phyloP scores from a whole-genome alignment of 352 stramenopile species.

The Globisporangium paroecandrum region DNA sequence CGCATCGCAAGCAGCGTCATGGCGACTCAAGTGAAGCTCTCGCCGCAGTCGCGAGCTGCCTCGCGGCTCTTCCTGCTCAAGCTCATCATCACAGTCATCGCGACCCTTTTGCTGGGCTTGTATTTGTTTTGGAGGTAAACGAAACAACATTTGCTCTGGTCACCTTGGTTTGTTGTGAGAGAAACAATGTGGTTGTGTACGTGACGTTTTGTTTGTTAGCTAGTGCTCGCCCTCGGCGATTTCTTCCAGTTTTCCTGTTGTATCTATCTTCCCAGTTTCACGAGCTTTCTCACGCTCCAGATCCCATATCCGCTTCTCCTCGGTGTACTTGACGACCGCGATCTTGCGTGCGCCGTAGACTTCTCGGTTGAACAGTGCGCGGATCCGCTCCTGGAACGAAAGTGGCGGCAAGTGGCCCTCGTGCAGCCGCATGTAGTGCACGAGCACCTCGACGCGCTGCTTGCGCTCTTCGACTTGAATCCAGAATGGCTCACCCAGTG shows the following conservation, averaged over 20 bases:
- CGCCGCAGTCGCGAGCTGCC: constrained; percentile 34
- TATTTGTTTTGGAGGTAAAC: constrained; percentile 40
- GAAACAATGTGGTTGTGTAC: background rate
- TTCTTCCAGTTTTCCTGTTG: constrained; percentile 2
- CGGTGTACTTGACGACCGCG: constrained; percentile 43
- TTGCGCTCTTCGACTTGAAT: constrained; percentile 28
- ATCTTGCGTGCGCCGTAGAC: constrained; percentile 28
- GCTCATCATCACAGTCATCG: constrained; percentile 52
- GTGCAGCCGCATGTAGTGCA: constrained; percentile 64
- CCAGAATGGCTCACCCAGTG: constrained; percentile 58
- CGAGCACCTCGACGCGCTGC: constrained; percentile 41
- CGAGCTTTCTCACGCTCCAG: constrained; percentile 15
- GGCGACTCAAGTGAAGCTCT: constrained; percentile 45
- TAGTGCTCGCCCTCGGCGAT: background rate
- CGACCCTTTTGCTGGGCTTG: constrained; percentile 48
- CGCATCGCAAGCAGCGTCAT: constrained; percentile 44
- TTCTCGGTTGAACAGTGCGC: constrained; percentile 27
- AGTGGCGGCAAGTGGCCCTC: constrained; percentile 45
- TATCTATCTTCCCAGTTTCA: background rate
- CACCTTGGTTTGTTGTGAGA: background rate
- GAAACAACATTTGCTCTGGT: background rate
- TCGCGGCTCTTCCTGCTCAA: constrained; percentile 74
- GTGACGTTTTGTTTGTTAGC: background rate
- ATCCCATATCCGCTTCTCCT: constrained; percentile 30
- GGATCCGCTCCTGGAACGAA: constrained; percentile 28